These are phyloP conservation scores for Naematelia aurantialba DNA, from an alignment of 768 basidiomycete genomes.

Conservation along the genomic window DNA sequence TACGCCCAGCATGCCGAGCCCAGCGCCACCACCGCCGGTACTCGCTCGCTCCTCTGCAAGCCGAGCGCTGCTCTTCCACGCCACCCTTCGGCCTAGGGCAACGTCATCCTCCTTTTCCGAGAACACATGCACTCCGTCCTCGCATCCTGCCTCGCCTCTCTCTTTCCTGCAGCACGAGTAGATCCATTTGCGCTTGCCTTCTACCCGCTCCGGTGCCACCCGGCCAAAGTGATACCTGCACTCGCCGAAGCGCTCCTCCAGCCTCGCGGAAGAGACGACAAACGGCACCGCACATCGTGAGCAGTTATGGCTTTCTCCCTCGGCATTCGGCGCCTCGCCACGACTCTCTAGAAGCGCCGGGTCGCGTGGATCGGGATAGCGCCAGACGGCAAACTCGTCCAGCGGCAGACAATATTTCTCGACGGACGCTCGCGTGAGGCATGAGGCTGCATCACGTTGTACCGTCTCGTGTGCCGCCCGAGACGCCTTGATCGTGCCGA, in stretches of 20 bases:
- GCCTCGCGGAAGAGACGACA: conserved; percentile 59
- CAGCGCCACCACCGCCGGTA: conserved; percentile 7
- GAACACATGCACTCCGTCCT: conserved; percentile 71
- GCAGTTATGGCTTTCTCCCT: conserved; percentile 62
- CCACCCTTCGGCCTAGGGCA: conserved; percentile 29
- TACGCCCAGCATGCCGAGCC: conserved; percentile 44
- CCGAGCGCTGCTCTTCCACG: conserved; percentile 32
- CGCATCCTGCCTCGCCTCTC: conserved; percentile 41
- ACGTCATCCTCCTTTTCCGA: conserved; percentile 60
- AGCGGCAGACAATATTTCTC: conserved; percentile 61
- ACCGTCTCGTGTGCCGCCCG: conserved; percentile 18
- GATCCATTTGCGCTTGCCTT: conserved; percentile 64
- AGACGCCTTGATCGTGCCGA: conserved; percentile 49
- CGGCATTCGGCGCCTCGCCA: conserved; percentile 61
- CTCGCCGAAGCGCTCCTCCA: conserved; percentile 51
- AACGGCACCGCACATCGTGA: conserved; percentile 74
- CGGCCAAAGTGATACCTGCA: conserved; percentile 85
- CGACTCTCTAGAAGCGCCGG: conserved; percentile 52
- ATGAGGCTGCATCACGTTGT: conserved; percentile 39
- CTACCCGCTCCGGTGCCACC: conserved; percentile 59
- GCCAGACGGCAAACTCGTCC: conserved; percentile 62
- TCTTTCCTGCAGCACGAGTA: conserved; percentile 37
- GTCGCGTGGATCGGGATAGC: conserved; percentile 69
- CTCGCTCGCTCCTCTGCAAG: conserved; percentile 14
- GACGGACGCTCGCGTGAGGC: conserved; percentile 51